phyloP scores from a whole-genome alignment of 2,329 filamentous ascomycete genomes.

The Colletotrichum lentis region DNA sequence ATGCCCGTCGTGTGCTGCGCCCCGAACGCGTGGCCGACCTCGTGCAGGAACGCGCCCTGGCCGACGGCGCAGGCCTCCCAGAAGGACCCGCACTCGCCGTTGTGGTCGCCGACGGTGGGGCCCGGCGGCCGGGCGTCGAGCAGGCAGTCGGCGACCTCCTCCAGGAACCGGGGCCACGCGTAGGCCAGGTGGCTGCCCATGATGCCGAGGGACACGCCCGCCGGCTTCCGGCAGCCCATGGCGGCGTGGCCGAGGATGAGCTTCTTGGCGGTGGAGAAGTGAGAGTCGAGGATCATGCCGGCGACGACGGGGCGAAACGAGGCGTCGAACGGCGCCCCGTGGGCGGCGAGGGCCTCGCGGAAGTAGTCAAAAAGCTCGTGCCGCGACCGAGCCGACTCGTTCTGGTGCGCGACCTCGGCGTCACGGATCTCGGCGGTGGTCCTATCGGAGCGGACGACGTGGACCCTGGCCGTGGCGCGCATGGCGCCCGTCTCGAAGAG shows the following conservation, averaged over 20 bases:
- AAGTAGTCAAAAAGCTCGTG: constrained; percentile 59
- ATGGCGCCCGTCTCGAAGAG: constrained; percentile 26
- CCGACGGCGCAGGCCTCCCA: constrained; percentile 59
- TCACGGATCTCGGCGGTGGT: constrained; percentile 72
- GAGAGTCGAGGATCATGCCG: constrained; percentile 73
- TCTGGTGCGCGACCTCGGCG: constrained; percentile 71
- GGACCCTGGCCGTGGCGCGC: constrained; percentile 65
- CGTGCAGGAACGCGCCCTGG: constrained; percentile 76
- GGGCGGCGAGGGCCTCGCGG: constrained; percentile 55
- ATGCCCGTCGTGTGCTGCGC: constrained; percentile 74
- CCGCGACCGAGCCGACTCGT: constrained; percentile 62
- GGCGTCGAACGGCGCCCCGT: constrained; percentile 46
- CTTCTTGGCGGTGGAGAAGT: constrained; percentile 67
- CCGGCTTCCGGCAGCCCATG: constrained; percentile 60
- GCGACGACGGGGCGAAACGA: constrained; percentile 69
- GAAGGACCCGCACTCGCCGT: constrained; percentile 53
- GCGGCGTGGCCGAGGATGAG: constrained; percentile 73
- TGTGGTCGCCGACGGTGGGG: constrained; percentile 52
- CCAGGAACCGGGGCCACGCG: constrained; percentile 73
- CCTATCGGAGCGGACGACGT: constrained; percentile 71
- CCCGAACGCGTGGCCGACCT: constrained; percentile 75
- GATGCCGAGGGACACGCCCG: constrained; percentile 70
- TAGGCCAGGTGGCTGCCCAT: constrained; percentile 77
- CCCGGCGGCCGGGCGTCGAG: constrained; percentile 50
- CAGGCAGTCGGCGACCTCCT: constrained; percentile 67